These are phyloP conservation scores for Tubosaeta brunneosetosa DNA, from an alignment of 768 basidiomycete species.

Conservation along the genomic window DNA sequence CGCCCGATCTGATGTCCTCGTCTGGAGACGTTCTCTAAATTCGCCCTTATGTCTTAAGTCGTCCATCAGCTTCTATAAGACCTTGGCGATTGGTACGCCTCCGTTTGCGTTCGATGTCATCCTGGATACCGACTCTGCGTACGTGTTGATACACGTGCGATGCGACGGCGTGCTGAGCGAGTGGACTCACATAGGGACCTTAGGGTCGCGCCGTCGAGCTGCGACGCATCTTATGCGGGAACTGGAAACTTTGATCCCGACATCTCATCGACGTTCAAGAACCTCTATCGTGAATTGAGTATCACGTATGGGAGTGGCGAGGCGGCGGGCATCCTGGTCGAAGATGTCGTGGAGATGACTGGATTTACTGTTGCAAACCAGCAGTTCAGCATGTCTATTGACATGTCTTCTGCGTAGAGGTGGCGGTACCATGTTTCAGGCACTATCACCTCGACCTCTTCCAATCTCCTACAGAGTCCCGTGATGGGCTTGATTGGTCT, in stretches of 20 bases:
- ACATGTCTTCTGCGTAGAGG: background rate
- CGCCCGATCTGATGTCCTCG: no score
- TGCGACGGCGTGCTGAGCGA: background rate
- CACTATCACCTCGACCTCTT: slow-evolving; percentile 20
- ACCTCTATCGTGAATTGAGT: slow-evolving; percentile 30
- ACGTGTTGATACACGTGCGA: slow-evolving; percentile 5
- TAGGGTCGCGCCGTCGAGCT: slow-evolving; percentile 47
- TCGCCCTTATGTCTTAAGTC: no score
- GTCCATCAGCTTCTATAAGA: slow-evolving; percentile 34
- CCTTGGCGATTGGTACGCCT: slow-evolving; percentile 42
- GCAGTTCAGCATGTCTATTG: slow-evolving; percentile 43
- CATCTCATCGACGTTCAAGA: no score
- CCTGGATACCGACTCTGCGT: slow-evolving; percentile 47
- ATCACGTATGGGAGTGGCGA: slow-evolving; percentile 45
- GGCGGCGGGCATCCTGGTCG: slow-evolving; percentile 43
- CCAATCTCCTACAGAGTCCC: slow-evolving; percentile 43
- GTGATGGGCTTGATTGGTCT: slow-evolving; percentile 72
- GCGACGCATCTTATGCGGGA: no score
- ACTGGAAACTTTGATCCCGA: no score
- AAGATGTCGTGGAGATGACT: slow-evolving; percentile 71
- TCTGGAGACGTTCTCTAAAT: background rate
- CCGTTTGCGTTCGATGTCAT: slow-evolving; percentile 43
- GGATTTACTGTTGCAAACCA: slow-evolving; percentile 56
- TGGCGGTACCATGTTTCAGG: slow-evolving; percentile 39
- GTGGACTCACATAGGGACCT: slow-evolving; percentile 44